Percentiles rank a stretch among this genome's conserved stretches.
Evolutionary conservation across 225 moss, liverwort and hornwort species (phyloP).

Genomic region (Neckera pumila): DNA sequence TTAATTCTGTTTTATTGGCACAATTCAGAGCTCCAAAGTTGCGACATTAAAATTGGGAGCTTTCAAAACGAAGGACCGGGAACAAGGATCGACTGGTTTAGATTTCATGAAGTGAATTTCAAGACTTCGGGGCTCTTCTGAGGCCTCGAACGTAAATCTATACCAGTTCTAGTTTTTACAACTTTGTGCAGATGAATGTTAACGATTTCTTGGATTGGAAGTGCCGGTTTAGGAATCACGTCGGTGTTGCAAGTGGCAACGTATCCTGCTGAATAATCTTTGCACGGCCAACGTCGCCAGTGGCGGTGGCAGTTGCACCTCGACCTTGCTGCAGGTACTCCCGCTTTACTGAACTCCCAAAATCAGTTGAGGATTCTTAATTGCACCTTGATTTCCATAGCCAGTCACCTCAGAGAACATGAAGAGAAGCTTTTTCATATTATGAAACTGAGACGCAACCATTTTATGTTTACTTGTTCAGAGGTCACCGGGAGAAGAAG

Average conservation of each 20-base stretch:
- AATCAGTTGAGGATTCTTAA: not conserved
- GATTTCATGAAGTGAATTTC: not conserved
- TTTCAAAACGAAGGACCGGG: not conserved
- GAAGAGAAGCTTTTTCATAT: not conserved
- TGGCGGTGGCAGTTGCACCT: not conserved
- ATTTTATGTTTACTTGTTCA: not conserved
- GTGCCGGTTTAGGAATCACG: not conserved
- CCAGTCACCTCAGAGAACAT: not conserved
- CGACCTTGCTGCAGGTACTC: not conserved
- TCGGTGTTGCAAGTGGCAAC: not conserved
- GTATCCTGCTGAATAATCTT: not conserved
- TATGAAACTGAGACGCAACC: too few species aligned
- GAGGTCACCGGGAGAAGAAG: too few species aligned
- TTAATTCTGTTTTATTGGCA: not conserved
- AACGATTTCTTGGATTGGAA: not conserved
- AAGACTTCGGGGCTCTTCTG: not conserved
- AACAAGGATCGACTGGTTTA: not conserved
- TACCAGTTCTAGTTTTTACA: too few species aligned
- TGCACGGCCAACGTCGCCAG: not conserved
- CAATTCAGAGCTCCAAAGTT: not conserved
- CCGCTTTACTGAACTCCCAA: not conserved
- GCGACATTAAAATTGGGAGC: not conserved
- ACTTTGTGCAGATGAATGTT: not conserved
- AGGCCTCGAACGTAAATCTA: not conserved
- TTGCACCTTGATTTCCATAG: not conserved